Conservation (phyloP, 2,329 filamentous ascomycete species). For the Iodosphaeria phyllophila region DNA sequence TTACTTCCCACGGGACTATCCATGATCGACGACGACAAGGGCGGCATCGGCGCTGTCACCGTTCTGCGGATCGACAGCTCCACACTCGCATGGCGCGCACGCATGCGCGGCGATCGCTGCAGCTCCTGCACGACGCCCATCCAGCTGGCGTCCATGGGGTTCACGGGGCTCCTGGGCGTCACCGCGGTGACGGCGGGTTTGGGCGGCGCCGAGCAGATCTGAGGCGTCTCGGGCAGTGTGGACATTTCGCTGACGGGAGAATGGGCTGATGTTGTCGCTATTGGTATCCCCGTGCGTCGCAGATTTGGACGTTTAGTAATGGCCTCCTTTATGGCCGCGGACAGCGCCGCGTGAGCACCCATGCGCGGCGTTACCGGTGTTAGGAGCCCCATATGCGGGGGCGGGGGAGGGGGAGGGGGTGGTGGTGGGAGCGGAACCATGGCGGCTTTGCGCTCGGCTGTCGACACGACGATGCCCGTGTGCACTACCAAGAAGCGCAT, state of each 20-base stretch:
- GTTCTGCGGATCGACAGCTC: conserved; percentile 32
- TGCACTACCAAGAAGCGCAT: conserved; percentile 47
- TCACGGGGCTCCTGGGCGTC: too few species aligned
- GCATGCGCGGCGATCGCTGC: conserved; percentile 39
- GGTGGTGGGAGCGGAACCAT: too few species aligned
- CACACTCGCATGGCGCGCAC: conserved; percentile 42
- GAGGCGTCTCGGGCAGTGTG: too few species aligned
- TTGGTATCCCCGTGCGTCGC: conserved; percentile 30
- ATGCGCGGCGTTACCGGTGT: too few species aligned
- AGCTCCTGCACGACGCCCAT: conserved; percentile 44
- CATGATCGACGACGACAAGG: conserved; percentile 1
- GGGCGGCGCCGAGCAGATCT: too few species aligned
- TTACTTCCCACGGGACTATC: too few species aligned
- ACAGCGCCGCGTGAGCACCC: conserved; percentile 8
- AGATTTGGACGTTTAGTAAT: conserved; percentile 26
- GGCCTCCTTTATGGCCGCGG: conserved; percentile 22
- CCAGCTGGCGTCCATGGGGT: conserved; percentile 35
- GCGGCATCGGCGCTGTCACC: conserved; percentile 1
- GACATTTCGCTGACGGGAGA: too few species aligned
- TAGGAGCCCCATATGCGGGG: conserved; percentile 13
- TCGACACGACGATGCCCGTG: conserved; percentile 36
- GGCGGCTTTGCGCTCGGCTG: conserved; percentile 15
- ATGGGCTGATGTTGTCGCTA: conserved; percentile 34
- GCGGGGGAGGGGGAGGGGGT: too few species aligned
- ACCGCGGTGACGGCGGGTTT: too few species aligned